Base-by-base conservation (phyloP, 2,329 filamentous ascomycete genomes). In the Epichloe uncinata region DNA sequence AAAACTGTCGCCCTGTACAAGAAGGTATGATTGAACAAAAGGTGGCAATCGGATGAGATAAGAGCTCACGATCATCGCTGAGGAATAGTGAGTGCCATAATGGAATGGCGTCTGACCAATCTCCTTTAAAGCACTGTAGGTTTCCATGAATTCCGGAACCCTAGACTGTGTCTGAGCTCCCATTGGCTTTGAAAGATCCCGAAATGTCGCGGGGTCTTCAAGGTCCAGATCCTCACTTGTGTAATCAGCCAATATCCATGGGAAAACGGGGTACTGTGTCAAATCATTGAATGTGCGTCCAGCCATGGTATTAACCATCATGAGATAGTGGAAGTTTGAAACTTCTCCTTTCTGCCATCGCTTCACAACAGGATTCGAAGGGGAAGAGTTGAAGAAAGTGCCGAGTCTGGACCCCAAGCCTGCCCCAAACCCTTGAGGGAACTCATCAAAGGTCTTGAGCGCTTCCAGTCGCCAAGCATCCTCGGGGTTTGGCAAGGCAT, bases 31-130 rank as follows among this genome's bases (percentile, higher is more conserved):
- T 58, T 97, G 88, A 22, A 96, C 91, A 63, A 97, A 98, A 0
- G 93, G 93, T 47, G 95, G 91, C 15, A 98, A 74, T 16, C 93
- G 84, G 59, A 98, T 96, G 40, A 98, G 76, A 60, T 96, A 98
- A 0, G 90, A 96, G 12, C 89, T 89, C 6, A 98, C 93, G 52
- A 95, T 96, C 93, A 97, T 98, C 7, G 93, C 93, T 2, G 93
- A 97, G 1, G 93, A 97, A 65, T 98, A 98, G 64, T 98, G 94
- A 0, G 94, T 98, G 16, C 93, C 93, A 58, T 97, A 98, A 63
- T 98, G 93, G 63, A 96, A 98, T 0, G 93, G 86, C 0, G 86
- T 84, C 43, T 95, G 90, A 7, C 84, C 87, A 74, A 98, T 95
- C 63, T 97, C 93, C 1, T 84, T 84, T 63, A 98, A 84, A 15